Base-by-base conservation (phyloP, 129 eudicot genomes). In the Flaveria ramosissima region DNA sequence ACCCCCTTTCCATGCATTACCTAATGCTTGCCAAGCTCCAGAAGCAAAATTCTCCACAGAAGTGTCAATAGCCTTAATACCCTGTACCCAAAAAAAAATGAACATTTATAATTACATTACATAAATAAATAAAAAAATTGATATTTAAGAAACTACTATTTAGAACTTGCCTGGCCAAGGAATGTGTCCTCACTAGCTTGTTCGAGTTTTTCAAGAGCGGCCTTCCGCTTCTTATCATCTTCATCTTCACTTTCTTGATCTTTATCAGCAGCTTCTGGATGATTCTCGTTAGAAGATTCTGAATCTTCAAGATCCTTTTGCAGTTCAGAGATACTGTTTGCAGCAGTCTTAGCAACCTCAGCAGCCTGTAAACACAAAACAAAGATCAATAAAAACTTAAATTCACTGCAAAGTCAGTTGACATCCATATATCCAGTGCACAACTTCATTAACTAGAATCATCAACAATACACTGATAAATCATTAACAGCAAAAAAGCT, bases 1-100 rank as follows among this genome's bases (percentile, higher is more conserved):
- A 79, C 97, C 87, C 66, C 86, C 98, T 87, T 84, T 93, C 83
- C 83, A 85, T 73, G 97, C 98, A 82, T 82, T 93, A 82, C 98
- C 97, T 12, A 93, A 74, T 10, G 92, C 98, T 71, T 89, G 90
- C 98, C 98, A 93, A 76, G 98, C 98, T 63, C 98, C 98, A 15
- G 96, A 87, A 73, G 98, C 89, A 77, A 91, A 81, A 75, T 82
- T 89, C 75, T 93, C 98, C 74, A 93, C 90, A 46, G 96, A 88
- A 70, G 65, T 80, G 73, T 93, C 97, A 47, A 93, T 57, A 67
- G 83, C 98, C 78, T 89, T 91, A 77, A 93, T 77, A 30, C 98
- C 97, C 98, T 93, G 88, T 73, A 85, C 32, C 66, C 30, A 27
- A 72, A 73, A 73, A 39, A 59, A 6, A 23, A 27, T 43, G 11